Conservation (phyloP, 2,329 filamentous ascomycete genomes). For the Huntiella savannae region DNA sequence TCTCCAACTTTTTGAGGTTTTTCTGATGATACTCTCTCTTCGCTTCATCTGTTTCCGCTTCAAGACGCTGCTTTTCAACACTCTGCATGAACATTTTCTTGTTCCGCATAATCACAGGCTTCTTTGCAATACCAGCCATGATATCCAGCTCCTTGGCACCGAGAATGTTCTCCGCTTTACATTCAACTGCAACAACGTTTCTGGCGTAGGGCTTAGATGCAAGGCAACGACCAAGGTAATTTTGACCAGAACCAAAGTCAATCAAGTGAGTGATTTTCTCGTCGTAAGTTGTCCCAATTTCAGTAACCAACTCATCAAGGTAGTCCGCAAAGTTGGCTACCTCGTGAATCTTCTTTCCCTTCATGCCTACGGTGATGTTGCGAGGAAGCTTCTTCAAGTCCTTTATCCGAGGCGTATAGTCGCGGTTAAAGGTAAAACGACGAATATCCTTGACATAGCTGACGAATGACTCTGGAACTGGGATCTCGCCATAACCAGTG, state of each 20-base stretch:
- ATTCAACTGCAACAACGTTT: conserved; percentile 79
- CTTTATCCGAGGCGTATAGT: conserved; percentile 29
- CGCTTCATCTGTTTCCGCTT: conserved; percentile 22
- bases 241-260: conserved; percentile 92
- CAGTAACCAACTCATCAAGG: conserved; percentile 40
- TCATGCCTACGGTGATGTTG: conserved; percentile 76
- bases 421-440: conserved; percentile 44
- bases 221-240: conserved; percentile 77
- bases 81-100: conserved; percentile 55
- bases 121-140: conserved; percentile 56
- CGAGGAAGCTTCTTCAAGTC: conserved; percentile 42
- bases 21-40: conserved; percentile 14
- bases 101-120: conserved; percentile 56
- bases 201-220: conserved; percentile 72
- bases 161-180: conserved; percentile 65
- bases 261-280: conserved; percentile 64
- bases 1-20: conserved; percentile 11
- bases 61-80: conserved; percentile 29
- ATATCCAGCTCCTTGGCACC: conserved; percentile 73
- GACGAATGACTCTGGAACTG: conserved; percentile 38
- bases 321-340: conserved; percentile 81
- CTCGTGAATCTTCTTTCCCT: conserved; percentile 86
- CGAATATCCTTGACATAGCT: conserved; percentile 56
- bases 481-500: conserved; percentile 12
- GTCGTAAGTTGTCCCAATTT: conserved; percentile 36